These are phyloP conservation scores for Solanum chiquidenum DNA, from an alignment of 257 asterid species.

Conservation along the genomic window DNA sequence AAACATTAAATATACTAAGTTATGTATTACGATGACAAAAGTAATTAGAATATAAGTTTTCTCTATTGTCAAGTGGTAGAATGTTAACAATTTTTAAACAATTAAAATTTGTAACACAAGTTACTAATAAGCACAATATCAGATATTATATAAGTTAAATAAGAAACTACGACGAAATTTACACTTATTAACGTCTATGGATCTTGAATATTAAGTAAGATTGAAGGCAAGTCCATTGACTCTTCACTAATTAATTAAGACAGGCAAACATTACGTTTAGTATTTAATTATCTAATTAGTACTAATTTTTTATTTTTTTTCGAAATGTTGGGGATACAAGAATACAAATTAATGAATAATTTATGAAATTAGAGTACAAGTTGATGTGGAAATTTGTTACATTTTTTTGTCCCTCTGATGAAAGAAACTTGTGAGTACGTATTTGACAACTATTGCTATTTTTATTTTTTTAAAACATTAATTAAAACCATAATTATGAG, in stretches of 20 bases:
- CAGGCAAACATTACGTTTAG: not conserved
- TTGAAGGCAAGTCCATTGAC: slow-evolving; percentile 17
- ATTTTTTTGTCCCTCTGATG: not conserved
- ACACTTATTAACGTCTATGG: not conserved
- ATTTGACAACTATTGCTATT: not conserved
- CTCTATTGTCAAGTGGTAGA: not conserved
- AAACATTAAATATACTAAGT: not conserved
- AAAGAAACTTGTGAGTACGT: not conserved
- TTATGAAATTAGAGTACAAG: not conserved
- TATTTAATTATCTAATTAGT: not conserved
- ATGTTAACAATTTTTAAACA: not conserved
- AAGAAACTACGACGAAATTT: not conserved
- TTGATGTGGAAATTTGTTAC: not conserved
- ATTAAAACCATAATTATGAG: not conserved
- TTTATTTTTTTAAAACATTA: not conserved
- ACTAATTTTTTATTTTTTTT: not conserved
- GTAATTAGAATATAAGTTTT: not conserved
- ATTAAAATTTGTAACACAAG: not conserved
- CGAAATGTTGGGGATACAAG: not conserved
- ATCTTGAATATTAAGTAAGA: slow-evolving; percentile 11
- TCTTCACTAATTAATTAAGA: not conserved
- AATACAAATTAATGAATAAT: not conserved
- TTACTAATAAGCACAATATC: not conserved
- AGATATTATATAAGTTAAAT: not conserved
- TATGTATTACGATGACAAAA: not conserved